A percentile compares a stretch with the other conserved stretches of the same genome.
Conservation (phyloP, 768 basidiomycete genomes). For the Suillus placidus region DNA sequence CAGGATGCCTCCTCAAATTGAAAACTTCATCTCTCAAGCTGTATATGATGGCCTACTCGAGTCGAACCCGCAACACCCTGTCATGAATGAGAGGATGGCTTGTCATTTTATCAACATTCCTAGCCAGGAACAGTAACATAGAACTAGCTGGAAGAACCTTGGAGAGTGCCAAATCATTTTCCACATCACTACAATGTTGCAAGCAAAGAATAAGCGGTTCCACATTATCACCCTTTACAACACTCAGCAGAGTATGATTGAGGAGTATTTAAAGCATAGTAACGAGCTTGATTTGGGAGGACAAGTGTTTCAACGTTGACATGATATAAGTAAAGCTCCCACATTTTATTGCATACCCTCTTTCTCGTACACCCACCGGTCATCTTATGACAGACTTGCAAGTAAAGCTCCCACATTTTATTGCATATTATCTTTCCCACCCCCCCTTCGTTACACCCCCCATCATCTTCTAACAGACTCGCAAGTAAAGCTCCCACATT, state of each 20-base stretch:
- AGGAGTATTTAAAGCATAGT: constrained; percentile 53
- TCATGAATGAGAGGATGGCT: constrained; percentile 45
- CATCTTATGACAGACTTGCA: no score
- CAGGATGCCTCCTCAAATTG: constrained; percentile 83
- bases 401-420: no score
- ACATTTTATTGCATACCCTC: no score
- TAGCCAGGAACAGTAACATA: constrained; percentile 38
- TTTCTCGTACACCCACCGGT: no score
- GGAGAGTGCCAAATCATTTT: constrained; percentile 59
- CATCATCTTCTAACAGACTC: no score
- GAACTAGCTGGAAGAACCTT: constrained; percentile 60
- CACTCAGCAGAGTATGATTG: constrained; percentile 63
- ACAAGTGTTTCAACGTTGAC: constrained; percentile 79
- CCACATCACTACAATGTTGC: constrained; percentile 57
- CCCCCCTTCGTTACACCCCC: no score
- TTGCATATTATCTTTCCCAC: no score
- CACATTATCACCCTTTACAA: constrained; percentile 84
- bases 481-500: no score
- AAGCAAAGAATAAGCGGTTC: constrained; percentile 50
- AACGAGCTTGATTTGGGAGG: constrained; percentile 57
- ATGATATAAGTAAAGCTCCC: no score
- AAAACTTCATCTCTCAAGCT: constrained; percentile 65
- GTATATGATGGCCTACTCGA: constrained; percentile 66
- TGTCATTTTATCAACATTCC: constrained; percentile 68
- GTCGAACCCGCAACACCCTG: constrained; percentile 53